phyloP scores from a whole-genome alignment of 75 land plant species.

The Selaginella tamariscina region DNA sequence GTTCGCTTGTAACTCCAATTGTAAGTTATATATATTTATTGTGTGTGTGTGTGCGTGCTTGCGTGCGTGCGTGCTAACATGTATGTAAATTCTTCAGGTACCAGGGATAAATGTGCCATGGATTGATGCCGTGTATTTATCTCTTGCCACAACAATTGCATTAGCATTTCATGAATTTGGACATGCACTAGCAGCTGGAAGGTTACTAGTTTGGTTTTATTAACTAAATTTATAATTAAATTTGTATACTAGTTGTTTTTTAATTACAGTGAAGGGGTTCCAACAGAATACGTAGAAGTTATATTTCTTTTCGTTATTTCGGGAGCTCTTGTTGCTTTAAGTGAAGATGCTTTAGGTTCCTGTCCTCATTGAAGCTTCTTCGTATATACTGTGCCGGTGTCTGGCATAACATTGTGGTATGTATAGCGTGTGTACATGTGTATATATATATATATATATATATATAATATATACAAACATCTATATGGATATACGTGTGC shows the following conservation, averaged over 20 bases:
- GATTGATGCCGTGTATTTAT: constrained; percentile 27
- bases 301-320: constrained; percentile 58
- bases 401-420: constrained; percentile 65
- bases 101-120: constrained; percentile 29
- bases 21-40: no score
- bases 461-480: no score
- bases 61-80: background rate
- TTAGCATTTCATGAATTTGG: constrained; percentile 64
- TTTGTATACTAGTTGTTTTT: background rate
- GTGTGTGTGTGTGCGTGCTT: background rate
- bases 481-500: no score
- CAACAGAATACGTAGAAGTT: constrained; percentile 53
- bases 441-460: no score
- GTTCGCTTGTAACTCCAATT: no score
- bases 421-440: no score
- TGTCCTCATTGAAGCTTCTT: constrained; percentile 29
- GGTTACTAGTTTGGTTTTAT: constrained; percentile 38
- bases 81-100: constrained; percentile 16
- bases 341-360: constrained; percentile 34
- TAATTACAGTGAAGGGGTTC: constrained; percentile 55
- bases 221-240: constrained; percentile 17
- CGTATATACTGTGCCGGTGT: constrained; percentile 75
- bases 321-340: constrained; percentile 65
- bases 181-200: constrained; percentile 72
- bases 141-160: constrained; percentile 36